A percentile compares a stretch with the other conserved stretches of the same genome.
These are phyloP conservation scores for Cyclostephanos invisitatus DNA, from an alignment of 108 stramenopile species.

Conservation along the genomic window DNA sequence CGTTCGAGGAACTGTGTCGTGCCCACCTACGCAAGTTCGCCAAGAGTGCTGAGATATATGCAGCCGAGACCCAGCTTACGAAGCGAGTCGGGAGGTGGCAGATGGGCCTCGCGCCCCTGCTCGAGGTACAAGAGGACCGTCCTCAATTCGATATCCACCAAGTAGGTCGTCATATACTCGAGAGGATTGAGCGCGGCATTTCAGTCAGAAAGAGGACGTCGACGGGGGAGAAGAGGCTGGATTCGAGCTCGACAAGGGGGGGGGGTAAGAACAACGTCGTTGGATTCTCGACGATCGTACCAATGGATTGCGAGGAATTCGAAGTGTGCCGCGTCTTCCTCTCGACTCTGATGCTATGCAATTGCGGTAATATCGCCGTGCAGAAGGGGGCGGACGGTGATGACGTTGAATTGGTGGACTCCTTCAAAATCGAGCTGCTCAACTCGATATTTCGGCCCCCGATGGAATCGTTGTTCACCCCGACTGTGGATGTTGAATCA, in stretches of 20 bases:
- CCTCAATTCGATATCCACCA: slow-evolving; percentile 91
- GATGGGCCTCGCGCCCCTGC: slow-evolving; percentile 78
- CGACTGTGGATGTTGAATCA: slow-evolving; percentile 26
- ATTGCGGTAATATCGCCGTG: slow-evolving; percentile 87
- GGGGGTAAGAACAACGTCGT: slow-evolving; percentile 32
- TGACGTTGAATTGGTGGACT: slow-evolving; percentile 33
- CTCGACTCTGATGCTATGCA: slow-evolving; percentile 92
- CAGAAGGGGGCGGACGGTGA: slow-evolving; percentile 54
- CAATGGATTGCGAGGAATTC: slow-evolving; percentile 56
- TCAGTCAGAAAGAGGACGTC: slow-evolving; percentile 30
- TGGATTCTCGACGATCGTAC: slow-evolving; percentile 20
- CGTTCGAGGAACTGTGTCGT: slow-evolving; percentile 93
- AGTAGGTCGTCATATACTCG: slow-evolving; percentile 71
- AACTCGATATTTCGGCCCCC: slow-evolving; percentile 57
- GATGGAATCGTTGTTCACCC: slow-evolving; percentile 77
- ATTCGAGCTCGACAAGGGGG: slow-evolving; percentile 11
- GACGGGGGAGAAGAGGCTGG: slow-evolving; percentile 40
- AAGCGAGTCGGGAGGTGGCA: slow-evolving; percentile 90
- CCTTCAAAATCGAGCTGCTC: slow-evolving; percentile 74
- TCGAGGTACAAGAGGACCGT: slow-evolving; percentile 86
- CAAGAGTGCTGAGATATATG: slow-evolving; percentile 89
- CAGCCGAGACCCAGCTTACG: slow-evolving; percentile 86
- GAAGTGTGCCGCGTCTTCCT: slow-evolving; percentile 97
- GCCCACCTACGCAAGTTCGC: slow-evolving; percentile 88
- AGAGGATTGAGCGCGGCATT: slow-evolving; percentile 34